phyloP scores from a whole-genome alignment of 257 asterid species.

The Ophiorrhiza pumila region DNA sequence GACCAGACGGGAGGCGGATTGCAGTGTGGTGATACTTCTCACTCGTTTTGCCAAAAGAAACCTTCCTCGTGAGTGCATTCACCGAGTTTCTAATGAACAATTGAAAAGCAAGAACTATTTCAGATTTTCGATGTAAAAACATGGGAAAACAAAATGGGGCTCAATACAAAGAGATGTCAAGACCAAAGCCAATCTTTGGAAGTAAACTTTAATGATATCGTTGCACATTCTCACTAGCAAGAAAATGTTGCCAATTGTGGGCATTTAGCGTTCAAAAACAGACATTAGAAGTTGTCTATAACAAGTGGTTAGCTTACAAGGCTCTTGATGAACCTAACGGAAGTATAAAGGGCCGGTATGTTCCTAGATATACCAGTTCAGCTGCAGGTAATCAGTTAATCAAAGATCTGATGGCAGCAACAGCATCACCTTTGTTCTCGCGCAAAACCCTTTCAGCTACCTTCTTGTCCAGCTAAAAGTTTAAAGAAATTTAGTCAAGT shows the following conservation, averaged over 20 bases:
- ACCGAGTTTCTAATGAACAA: not conserved
- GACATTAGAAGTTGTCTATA: not conserved
- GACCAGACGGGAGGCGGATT: not conserved
- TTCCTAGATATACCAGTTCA: not conserved
- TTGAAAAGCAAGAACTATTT: not conserved
- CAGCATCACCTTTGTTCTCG: slow-evolving; percentile 91
- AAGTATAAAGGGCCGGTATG: not conserved
- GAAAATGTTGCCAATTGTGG: not conserved
- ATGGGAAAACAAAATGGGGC: not conserved
- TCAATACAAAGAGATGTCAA: not conserved
- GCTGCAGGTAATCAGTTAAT: slow-evolving; percentile 30
- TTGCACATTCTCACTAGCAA: not conserved
- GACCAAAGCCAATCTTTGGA: not conserved
- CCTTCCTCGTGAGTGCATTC: not conserved
- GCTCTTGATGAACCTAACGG: not conserved
- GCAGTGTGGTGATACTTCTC: not conserved
- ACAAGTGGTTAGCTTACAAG: not conserved
- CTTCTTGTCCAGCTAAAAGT: slow-evolving; percentile 72
- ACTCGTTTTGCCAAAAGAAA: not conserved
- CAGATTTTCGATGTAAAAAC: not conserved
- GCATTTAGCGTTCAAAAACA: not conserved
- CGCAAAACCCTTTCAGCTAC: slow-evolving; percentile 85
- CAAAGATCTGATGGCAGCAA: slow-evolving; percentile 84
- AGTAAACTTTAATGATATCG: not conserved
- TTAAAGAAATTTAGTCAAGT: not conserved